Evolutionary conservation across 164 flowering plant genomes (phyloP).

Genomic region (Santalum album): DNA sequence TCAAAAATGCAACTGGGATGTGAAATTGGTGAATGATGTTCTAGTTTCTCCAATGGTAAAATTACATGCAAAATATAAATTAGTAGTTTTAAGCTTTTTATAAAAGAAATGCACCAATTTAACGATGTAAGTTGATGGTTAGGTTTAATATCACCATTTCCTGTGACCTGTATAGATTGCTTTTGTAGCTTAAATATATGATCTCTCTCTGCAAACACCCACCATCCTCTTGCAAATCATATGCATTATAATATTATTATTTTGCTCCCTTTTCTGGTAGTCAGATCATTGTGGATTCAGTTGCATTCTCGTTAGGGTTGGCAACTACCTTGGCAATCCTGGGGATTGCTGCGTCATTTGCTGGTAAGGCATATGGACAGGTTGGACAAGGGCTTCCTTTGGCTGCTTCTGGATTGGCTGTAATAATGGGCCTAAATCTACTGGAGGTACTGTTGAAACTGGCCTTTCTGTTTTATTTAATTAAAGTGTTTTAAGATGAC

Average conservation of each 20-base stretch:
- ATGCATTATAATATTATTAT: background rate
- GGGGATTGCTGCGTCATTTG: conserved; percentile 86
- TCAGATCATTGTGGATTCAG: conserved; percentile 68
- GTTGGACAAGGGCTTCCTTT: conserved; percentile 91
- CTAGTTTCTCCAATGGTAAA: too few species aligned
- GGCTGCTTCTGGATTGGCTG: conserved; percentile 89
- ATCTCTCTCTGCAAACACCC: too few species aligned
- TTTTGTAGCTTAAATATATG: too few species aligned
- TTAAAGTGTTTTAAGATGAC: too few species aligned
- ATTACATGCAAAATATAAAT: too few species aligned
- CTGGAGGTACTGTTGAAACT: conserved; percentile 49
- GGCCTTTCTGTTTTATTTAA: background rate
- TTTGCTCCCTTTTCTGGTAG: background rate
- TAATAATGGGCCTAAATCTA: conserved; percentile 89
- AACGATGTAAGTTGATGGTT: too few species aligned
- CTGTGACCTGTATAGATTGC: too few species aligned
- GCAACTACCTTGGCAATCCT: conserved; percentile 89
- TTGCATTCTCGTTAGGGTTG: conserved; percentile 89
- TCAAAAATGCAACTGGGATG: too few species aligned
- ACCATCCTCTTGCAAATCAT: background rate
- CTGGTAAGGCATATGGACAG: conserved; percentile 98
- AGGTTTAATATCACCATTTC: too few species aligned
- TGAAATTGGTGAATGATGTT: too few species aligned
- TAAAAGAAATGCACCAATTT: too few species aligned
- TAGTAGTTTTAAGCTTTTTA: too few species aligned